Base-by-base conservation (phyloP, 2,329 filamentous ascomycete species). In the Calonectria leucothoes region DNA sequence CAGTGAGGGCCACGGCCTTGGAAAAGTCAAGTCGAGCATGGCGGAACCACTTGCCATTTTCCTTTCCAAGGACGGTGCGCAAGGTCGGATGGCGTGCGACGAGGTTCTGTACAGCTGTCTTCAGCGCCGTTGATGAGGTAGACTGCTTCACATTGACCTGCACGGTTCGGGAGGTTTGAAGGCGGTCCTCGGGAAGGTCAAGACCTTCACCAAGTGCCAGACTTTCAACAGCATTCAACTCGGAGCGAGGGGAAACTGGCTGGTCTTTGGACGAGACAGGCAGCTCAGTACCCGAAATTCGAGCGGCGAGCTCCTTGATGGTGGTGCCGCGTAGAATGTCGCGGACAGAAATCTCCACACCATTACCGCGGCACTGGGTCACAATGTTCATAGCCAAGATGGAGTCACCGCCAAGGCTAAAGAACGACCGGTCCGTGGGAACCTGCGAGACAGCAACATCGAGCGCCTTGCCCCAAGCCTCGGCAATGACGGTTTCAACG, bases 361-460 rank as follows among this genome's bases (percentile, higher is more conserved):
- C 55, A 15, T 61, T 61, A 3, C 33, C 55, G 20, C 55, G 55
- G 55, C 55, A 61, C 23, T 61, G 55, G 25, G 55, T 61, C 3
- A 61, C 55, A 61, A 61, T 61, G 55, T 61, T 61, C 55, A 61
- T 61, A 7, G 55, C 55, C 23, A 61, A 25, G 7, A 61, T 61
- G 14, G 55, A 61, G 17, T 61, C 55, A 27, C 55, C 55, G 4
- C 55, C 55, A 27, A 61, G 55, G 33, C 55, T 61, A 15, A 61
- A 61, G 33, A 61, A 61, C 11, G 55, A 61, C 17, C 55, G 55
- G 23, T 61, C 55, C 3, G 55, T 61, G 23, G 55, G 55, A 14
- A 61, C 17, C 23, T 61, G 55, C 1, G 55, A 39, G 23, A 61
- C 20, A 3, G 55, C 12, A 27, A 61, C 35, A 27, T 61, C 55